phyloP scores from a whole-genome alignment of 768 basidiomycete genomes.

The Amyloporia xantha region DNA sequence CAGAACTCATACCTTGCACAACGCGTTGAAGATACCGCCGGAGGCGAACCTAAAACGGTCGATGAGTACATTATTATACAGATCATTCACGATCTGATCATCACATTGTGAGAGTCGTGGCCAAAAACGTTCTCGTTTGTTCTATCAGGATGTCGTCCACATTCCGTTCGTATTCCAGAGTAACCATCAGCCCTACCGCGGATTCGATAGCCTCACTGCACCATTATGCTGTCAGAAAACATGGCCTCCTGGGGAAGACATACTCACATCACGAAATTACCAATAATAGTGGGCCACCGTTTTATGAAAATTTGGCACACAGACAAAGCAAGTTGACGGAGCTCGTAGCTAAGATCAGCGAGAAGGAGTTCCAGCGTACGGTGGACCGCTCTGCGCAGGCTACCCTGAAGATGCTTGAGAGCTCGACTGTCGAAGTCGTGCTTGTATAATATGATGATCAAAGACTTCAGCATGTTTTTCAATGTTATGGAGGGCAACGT shows the following conservation, averaged over 20 bases:
- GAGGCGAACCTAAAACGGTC: slow-evolving; percentile 43
- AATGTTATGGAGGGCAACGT: slow-evolving; percentile 47
- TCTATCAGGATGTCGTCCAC: slow-evolving; percentile 52
- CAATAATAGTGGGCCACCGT: slow-evolving; percentile 46
- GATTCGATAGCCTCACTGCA: slow-evolving; percentile 48
- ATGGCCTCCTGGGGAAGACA: background rate
- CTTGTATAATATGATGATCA: slow-evolving; percentile 66
- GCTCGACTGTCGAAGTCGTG: slow-evolving; percentile 57
- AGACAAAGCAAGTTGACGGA: slow-evolving; percentile 59
- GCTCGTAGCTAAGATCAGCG: slow-evolving; percentile 54
- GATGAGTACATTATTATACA: too few relatives aligned
- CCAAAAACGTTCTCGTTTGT: slow-evolving; percentile 52
- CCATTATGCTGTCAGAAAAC: background rate
- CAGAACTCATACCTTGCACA: slow-evolving; percentile 52
- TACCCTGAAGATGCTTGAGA: slow-evolving; percentile 47
- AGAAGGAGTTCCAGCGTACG: slow-evolving; percentile 45
- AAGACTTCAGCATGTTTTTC: slow-evolving; percentile 55
- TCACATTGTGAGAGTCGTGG: slow-evolving; percentile 44
- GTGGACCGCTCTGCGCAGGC: slow-evolving; percentile 46
- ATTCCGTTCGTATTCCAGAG: slow-evolving; percentile 35
- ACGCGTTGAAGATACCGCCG: slow-evolving; percentile 47
- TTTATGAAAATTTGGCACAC: slow-evolving; percentile 57
- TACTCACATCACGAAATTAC: slow-evolving; percentile 42
- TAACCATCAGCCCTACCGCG: slow-evolving; percentile 39
- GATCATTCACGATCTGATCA: too few relatives aligned